phyloP scores from a whole-genome alignment of 73 alveolate genomes.

The Stentor roeselii region DNA sequence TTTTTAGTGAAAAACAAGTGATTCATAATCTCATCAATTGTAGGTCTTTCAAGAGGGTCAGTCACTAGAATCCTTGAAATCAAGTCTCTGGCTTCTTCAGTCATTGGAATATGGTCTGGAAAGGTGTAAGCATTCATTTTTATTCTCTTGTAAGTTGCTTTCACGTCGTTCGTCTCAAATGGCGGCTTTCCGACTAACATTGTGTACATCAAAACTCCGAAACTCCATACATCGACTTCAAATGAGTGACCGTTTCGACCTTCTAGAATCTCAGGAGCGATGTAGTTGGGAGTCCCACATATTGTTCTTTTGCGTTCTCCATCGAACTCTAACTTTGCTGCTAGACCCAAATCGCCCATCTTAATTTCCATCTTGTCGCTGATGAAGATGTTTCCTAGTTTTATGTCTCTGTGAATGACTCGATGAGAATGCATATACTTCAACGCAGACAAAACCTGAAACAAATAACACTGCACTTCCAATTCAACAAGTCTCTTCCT shows the following conservation, averaged over 20 bases:
- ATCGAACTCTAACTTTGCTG: constrained; percentile 92
- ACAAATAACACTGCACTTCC: constrained; percentile 85
- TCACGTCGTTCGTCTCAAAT: too few relatives aligned
- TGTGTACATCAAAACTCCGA: constrained; percentile 75
- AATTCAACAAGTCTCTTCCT: constrained; percentile 85
- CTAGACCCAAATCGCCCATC: constrained; percentile 92
- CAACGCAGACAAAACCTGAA: constrained; percentile 74
- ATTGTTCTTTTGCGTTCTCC: constrained; percentile 86
- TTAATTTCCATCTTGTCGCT: constrained; percentile 70
- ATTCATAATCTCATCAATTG: constrained; percentile 46
- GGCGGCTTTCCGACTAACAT: constrained; percentile 61
- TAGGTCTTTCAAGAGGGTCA: constrained; percentile 65
- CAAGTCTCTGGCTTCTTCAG: constrained; percentile 84
- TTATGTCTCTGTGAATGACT: constrained; percentile 82
- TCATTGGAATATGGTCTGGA: constrained; percentile 87
- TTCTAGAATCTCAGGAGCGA: constrained; percentile 85
- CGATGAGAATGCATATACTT: constrained; percentile 55
- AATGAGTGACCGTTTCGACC: constrained; percentile 61
- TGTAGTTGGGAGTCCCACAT: constrained; percentile 94
- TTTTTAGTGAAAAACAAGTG: constrained; percentile 50
- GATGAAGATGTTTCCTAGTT: constrained; percentile 85
- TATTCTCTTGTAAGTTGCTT: constrained; percentile 87
- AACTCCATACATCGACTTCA: constrained; percentile 82
- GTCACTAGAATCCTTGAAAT: constrained; percentile 68
- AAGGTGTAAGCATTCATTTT: constrained; percentile 78